Evolutionary conservation across 305 asterid genomes (phyloP).

Genomic region (Euphrasia arctica): DNA sequence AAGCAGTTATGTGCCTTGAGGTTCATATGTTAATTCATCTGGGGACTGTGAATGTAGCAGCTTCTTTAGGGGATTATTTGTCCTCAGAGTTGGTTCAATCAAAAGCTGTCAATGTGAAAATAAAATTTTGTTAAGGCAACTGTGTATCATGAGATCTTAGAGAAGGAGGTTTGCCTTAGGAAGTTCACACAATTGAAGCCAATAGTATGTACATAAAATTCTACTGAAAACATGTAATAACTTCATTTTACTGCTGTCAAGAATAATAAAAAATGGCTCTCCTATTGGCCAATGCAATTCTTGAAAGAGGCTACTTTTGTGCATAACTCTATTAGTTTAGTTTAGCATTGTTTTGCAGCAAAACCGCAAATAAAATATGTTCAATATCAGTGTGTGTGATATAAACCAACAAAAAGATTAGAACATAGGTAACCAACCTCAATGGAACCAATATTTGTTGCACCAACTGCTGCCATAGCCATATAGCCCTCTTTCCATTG

Average conservation of each 20-base stretch:
- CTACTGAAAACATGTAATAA: conserved; percentile 3
- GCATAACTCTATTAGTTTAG: conserved; percentile 9
- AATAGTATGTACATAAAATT: conserved; percentile 1
- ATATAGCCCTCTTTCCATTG: conserved; percentile 86
- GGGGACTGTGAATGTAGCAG: conserved; percentile 63
- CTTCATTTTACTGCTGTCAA: not conserved
- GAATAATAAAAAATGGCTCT: conserved; percentile 1
- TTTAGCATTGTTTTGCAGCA: conserved; percentile 9
- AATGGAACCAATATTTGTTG: conserved; percentile 94
- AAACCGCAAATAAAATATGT: conserved; percentile 12
- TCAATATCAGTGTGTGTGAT: conserved; percentile 11
- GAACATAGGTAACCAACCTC: conserved; percentile 48
- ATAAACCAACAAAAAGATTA: conserved; percentile 15
- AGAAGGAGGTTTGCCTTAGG: not conserved
- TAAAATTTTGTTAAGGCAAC: conserved; percentile 17
- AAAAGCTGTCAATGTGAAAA: conserved; percentile 50
- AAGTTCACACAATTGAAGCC: not conserved
- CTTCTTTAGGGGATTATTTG: conserved; percentile 69
- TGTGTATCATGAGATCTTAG: conserved; percentile 14
- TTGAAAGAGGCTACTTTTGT: conserved; percentile 14
- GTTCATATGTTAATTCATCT: conserved; percentile 56
- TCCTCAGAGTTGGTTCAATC: conserved; percentile 68
- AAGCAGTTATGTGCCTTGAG: conserved; percentile 54
- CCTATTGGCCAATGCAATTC: conserved; percentile 3
- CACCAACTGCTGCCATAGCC: conserved; percentile 98